Evolutionary conservation across 495 filamentous ascomycete species (phyloP).

Genomic region (Cladorrhinum samala): DNA sequence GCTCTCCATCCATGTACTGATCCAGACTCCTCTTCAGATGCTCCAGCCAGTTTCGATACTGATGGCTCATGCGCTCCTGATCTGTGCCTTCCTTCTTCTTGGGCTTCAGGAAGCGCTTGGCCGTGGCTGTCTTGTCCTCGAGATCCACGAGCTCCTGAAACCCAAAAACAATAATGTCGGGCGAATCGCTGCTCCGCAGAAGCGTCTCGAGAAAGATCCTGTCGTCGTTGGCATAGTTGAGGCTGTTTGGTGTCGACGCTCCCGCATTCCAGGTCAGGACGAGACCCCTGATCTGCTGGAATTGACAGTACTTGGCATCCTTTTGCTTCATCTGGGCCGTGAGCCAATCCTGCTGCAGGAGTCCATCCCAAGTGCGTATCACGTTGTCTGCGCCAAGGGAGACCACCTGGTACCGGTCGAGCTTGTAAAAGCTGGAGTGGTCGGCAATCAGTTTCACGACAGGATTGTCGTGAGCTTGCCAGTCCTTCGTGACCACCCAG

Average conservation of each 20-base stretch:
- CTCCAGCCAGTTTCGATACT: conserved; percentile 94
- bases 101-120: conserved; percentile 69
- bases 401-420: conserved; percentile 80
- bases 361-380: conserved; percentile 85
- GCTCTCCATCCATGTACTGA: conserved; percentile 64
- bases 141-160: conserved; percentile 97
- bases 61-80: conserved; percentile 92
- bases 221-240: conserved; percentile 62
- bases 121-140: conserved; percentile 93
- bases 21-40: conserved; percentile 75
- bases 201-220: conserved; percentile 70
- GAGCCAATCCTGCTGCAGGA: conserved; percentile 89
- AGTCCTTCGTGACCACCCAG: conserved; percentile 89
- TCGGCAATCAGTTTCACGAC: conserved; percentile 73
- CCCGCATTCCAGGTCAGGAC: conserved; percentile 97
- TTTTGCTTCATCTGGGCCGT: conserved; percentile 78
- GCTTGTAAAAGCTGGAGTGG: conserved; percentile 74
- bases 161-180: conserved; percentile 91
- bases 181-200: conserved; percentile 61
- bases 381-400: conserved; percentile 83
- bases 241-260: conserved; percentile 75
- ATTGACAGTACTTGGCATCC: conserved; percentile 76
- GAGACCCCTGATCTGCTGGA: conserved; percentile 69
- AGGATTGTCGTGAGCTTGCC: conserved; percentile 81
- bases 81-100: conserved; percentile 92